Evolutionary conservation across 2,329 filamentous ascomycete genomes (phyloP).

Genomic region (Colletotrichum plurivorum): DNA sequence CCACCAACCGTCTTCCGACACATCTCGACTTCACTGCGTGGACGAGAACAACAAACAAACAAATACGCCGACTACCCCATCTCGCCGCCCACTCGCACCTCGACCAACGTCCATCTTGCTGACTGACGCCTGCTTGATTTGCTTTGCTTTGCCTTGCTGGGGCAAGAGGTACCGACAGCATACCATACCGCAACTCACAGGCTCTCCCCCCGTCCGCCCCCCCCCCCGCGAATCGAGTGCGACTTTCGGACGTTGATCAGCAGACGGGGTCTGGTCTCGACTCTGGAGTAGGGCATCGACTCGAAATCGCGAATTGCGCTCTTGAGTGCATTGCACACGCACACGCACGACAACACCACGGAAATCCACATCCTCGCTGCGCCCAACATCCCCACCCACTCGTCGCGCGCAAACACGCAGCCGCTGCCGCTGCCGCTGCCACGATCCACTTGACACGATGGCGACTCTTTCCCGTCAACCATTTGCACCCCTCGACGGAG

Average conservation of each 20-base stretch:
- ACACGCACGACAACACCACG: conserved; percentile 9
- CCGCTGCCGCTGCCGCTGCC: conserved; percentile 8
- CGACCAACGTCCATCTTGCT: conserved; percentile 29
- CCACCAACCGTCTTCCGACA: not conserved
- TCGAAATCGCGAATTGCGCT: not conserved
- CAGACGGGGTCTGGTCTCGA: conserved; percentile 8
- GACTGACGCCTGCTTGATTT: conserved; percentile 20
- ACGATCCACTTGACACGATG: conserved; percentile 55
- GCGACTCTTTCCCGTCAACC: conserved; percentile 76
- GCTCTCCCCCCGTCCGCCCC: conserved; percentile 14
- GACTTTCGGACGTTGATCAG: conserved; percentile 27
- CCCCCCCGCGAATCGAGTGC: conserved; percentile 31
- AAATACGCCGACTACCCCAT: conserved; percentile 28
- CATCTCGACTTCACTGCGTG: conserved; percentile 32
- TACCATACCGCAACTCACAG: not conserved
- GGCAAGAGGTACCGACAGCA: conserved; percentile 6
- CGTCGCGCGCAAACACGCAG: conserved; percentile 18
- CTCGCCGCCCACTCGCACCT: not conserved
- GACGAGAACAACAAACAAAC: conserved; percentile 38
- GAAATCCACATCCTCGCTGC: not conserved
- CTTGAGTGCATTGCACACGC: conserved; percentile 1
- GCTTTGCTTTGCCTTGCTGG: conserved; percentile 10
- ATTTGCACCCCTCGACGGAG: conserved; percentile 79
- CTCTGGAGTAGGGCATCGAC: conserved; percentile 11
- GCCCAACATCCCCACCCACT: conserved; percentile 13